Evolutionary conservation across 2,329 filamentous ascomycete species (phyloP).

Genomic region (Pseudomassariella vexata): DNA sequence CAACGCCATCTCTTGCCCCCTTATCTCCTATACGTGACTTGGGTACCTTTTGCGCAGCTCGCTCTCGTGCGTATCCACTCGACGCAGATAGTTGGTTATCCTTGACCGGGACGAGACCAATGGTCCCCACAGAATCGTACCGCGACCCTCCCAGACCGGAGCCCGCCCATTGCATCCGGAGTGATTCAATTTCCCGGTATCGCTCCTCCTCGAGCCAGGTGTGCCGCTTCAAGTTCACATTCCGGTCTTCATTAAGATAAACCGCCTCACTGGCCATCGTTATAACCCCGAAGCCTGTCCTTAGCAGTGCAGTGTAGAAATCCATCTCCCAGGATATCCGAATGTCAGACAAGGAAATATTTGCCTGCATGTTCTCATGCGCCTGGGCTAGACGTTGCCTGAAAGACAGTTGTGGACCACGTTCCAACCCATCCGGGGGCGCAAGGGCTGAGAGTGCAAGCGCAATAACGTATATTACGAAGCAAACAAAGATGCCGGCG

Average conservation of each 20-base stretch:
- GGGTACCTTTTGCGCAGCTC: constrained; percentile 54
- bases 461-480: constrained; percentile 71
- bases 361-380: constrained; percentile 87
- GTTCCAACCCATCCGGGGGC: constrained; percentile 41
- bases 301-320: constrained; percentile 86
- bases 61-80: constrained; percentile 64
- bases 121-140: constrained; percentile 47
- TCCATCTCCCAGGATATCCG: constrained; percentile 83
- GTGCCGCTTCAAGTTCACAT: constrained; percentile 64
- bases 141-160: constrained; percentile 39
- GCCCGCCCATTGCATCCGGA: constrained; percentile 45
- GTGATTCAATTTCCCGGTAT: constrained; percentile 65
- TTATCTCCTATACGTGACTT: constrained; percentile 40
- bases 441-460: constrained; percentile 69
- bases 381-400: constrained; percentile 62
- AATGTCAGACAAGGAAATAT: constrained; percentile 76
- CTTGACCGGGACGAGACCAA: constrained; percentile 50
- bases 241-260: constrained; percentile 83
- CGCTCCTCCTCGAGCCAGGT: constrained; percentile 93
- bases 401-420: constrained; percentile 32
- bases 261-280: constrained; percentile 95
- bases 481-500: constrained; percentile 69
- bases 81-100: constrained; percentile 34
- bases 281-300: constrained; percentile 80
- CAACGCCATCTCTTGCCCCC: constrained; percentile 60